Percentiles rank a stretch among this genome's conserved stretches.
Conservation (phyloP, 208 protist species). For the Leishmania lainsoni region DNA sequence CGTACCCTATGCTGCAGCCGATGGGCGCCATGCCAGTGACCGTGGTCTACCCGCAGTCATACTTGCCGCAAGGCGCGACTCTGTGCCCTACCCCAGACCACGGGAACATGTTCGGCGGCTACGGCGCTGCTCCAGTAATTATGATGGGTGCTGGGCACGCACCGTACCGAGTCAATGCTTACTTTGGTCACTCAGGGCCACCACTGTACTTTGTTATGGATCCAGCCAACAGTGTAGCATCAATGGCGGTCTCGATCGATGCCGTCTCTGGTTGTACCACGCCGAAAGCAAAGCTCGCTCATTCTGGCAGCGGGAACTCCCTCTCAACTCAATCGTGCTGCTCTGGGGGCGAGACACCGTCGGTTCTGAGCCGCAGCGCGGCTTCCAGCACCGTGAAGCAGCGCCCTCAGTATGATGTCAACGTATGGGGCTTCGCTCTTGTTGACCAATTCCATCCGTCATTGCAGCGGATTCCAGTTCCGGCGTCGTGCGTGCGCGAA, state of each 20-base stretch:
- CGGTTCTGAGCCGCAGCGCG: conserved; percentile 16
- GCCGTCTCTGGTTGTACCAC: conserved; percentile 10
- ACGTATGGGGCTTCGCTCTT: conserved; percentile 53
- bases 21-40: conserved; percentile 23
- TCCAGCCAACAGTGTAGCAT: neutral
- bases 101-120: conserved; percentile 17
- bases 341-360: conserved; percentile 25
- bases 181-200: conserved; percentile 13
- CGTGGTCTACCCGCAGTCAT: conserved; percentile 26
- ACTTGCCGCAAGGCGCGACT: conserved; percentile 10
- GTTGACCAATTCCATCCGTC: conserved; percentile 50
- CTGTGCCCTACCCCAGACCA: conserved; percentile 18
- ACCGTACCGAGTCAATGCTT: conserved; percentile 11
- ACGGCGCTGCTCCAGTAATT: conserved; percentile 15
- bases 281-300: conserved; percentile 16
- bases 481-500: conserved; percentile 47
- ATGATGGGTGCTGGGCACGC: conserved; percentile 8
- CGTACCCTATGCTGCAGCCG: conserved; percentile 16
- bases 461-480: conserved; percentile 49
- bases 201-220: conserved; percentile 34
- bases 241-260: neutral
- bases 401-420: conserved; percentile 34
- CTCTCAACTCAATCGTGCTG: conserved; percentile 32
- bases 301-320: conserved; percentile 28
- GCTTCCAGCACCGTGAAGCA: conserved; percentile 10